Conservation (phyloP, 2,329 filamentous ascomycete species). For the Akanthomyces dipterigenus region DNA sequence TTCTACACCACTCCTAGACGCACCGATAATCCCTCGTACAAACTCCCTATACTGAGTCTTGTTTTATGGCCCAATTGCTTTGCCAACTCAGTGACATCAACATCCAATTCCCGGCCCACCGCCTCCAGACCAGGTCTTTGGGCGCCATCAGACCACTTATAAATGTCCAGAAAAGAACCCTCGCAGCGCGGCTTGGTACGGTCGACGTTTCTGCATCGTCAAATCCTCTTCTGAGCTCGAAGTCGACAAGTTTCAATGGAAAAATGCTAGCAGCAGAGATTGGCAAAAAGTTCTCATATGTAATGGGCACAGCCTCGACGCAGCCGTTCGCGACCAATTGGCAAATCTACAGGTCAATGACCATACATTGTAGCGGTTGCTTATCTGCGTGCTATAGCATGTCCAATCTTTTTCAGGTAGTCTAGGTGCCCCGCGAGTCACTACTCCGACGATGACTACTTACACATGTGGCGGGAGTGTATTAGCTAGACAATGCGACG, state of each 20-base stretch:
- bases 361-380: neutral
- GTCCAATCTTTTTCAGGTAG: neutral
- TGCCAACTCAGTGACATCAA: neutral
- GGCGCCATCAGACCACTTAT: neutral
- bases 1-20: too few relatives aligned
- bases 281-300: constrained; percentile 49
- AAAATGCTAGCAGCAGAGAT: constrained; percentile 47
- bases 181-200: neutral
- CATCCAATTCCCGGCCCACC: neutral
- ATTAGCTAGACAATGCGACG: too few relatives aligned
- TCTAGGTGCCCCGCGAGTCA: neutral
- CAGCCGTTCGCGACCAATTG: constrained; percentile 25
- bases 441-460: neutral
- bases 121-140: neutral
- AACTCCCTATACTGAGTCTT: neutral
- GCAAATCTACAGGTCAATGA: neutral
- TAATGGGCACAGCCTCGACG: constrained; percentile 36
- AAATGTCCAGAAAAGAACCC: neutral
- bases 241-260: constrained; percentile 34
- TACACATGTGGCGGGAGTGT: too few relatives aligned
- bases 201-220: neutral
- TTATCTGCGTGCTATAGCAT: neutral
- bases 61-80: neutral
- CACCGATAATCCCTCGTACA: too few relatives aligned
- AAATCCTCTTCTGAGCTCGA: neutral